Evolutionary conservation across 2,329 filamentous ascomycete species (phyloP).

Genomic region (Claviceps pusilla): DNA sequence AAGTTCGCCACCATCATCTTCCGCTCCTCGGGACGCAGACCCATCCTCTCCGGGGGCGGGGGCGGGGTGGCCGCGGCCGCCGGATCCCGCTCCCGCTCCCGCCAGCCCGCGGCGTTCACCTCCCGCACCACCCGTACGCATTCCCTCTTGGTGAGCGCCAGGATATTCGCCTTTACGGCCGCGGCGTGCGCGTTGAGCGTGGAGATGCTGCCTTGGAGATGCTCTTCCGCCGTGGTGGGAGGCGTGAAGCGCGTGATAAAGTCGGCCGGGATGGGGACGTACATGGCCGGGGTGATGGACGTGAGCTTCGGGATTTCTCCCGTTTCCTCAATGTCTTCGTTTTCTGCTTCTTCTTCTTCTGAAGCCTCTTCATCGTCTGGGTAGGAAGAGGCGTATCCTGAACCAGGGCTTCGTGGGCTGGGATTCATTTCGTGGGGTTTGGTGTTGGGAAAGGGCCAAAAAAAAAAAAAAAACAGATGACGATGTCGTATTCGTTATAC

Average conservation of each 20-base stretch:
- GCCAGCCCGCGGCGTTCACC: neutral
- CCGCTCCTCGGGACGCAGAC: neutral
- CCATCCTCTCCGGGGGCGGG: neutral
- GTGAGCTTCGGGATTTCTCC: conserved; percentile 8
- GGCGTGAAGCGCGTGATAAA: conserved; percentile 9
- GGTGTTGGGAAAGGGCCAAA: neutral
- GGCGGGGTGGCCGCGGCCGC: neutral
- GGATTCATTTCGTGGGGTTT: neutral
- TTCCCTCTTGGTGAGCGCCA: conserved; percentile 16
- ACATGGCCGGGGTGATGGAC: conserved; percentile 17
- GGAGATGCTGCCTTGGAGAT: conserved; percentile 10
- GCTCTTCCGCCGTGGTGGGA: conserved; percentile 7
- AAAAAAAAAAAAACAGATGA: too few relatives aligned
- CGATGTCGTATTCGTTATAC: neutral
- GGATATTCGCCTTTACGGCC: conserved; percentile 17
- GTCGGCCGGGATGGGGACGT: conserved; percentile 17
- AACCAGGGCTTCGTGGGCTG: neutral
- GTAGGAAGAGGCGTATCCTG: neutral
- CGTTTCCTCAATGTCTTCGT: neutral
- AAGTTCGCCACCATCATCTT: conserved; percentile 18
- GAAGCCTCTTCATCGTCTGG: neutral
- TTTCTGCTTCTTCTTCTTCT: neutral
- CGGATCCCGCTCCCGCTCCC: too few relatives aligned
- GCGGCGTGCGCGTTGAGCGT: conserved; percentile 13
- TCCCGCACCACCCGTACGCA: conserved; percentile 16